A percentile compares a stretch with the other conserved stretches of the same genome.
Conservation (phyloP, 164 flowering plant species). For the Aristolochia californica region DNA sequence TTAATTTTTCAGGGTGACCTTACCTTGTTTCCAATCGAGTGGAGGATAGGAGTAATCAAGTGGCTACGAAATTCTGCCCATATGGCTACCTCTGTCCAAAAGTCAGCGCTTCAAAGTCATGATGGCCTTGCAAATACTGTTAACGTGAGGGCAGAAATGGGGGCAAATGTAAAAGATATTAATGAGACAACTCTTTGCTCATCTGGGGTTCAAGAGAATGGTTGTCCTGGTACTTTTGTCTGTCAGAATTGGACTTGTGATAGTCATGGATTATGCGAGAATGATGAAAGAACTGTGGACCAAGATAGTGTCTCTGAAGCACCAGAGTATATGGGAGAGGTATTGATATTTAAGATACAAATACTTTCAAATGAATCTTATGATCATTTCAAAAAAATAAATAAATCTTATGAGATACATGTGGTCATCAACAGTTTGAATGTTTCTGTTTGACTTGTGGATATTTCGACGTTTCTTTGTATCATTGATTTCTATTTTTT, state of each 20-base stretch:
- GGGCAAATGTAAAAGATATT: slow-evolving; percentile 45
- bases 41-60: slow-evolving; percentile 36
- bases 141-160: slow-evolving; percentile 44
- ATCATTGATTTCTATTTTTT: too few relatives aligned
- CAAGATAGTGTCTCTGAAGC: not conserved
- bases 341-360: slow-evolving; percentile 13
- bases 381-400: not conserved
- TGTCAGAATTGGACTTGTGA: too few relatives aligned
- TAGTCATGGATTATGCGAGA: too few relatives aligned
- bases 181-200: slow-evolving; percentile 7
- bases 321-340: slow-evolving; percentile 27
- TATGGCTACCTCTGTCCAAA: slow-evolving; percentile 26
- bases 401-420: not conserved
- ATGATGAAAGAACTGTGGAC: slow-evolving; percentile 10
- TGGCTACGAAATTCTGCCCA: slow-evolving; percentile 65
- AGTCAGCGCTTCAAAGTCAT: slow-evolving; percentile 24
- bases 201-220: not conserved
- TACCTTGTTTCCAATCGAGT: slow-evolving; percentile 30
- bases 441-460: not conserved
- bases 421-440: not conserved
- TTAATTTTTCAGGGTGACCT: slow-evolving; percentile 36
- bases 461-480: too few relatives aligned
- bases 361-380: not conserved
- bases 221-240: too few relatives aligned
- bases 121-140: slow-evolving; percentile 31